Conservation (phyloP, 352 stramenopile genomes). For the Lagenidium giganteum region DNA sequence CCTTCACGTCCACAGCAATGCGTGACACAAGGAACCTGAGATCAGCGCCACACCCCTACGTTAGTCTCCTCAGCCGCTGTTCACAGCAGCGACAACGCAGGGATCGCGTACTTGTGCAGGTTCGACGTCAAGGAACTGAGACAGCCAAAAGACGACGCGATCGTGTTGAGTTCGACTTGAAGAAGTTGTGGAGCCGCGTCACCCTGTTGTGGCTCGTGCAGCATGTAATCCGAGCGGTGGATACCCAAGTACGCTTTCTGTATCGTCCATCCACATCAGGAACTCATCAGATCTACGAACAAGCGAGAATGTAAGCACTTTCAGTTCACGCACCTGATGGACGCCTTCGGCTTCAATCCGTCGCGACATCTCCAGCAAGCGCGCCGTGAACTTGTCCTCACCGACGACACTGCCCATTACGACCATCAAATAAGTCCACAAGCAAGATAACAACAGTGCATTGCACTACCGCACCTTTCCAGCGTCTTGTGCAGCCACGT, state of each 20-base stretch:
- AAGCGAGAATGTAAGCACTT: not conserved
- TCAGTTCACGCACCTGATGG: constrained; percentile 21
- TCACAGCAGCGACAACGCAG: constrained; percentile 6
- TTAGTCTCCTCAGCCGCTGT: not conserved
- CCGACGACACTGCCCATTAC: constrained; percentile 52
- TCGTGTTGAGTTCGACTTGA: constrained; percentile 99
- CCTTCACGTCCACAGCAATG: constrained; percentile 37
- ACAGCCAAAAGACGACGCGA: constrained; percentile 96
- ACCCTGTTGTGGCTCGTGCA: constrained; percentile 66
- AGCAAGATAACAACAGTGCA: not conserved
- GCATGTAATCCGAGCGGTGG: constrained; percentile 94
- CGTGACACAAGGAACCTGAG: constrained; percentile 48
- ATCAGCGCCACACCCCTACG: not conserved
- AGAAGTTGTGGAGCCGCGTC: constrained; percentile 67
- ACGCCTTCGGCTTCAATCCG: constrained; percentile 57
- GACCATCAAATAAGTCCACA: not conserved
- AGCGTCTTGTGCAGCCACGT: constrained; percentile 73
- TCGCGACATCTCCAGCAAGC: constrained; percentile 76
- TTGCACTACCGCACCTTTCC: constrained; percentile 24
- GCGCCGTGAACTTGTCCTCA: constrained; percentile 84
- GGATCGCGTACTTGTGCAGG: constrained; percentile 89
- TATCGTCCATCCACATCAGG: no score
- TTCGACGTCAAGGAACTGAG: constrained; percentile 90
- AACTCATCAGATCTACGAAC: not conserved
- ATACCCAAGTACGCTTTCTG: constrained; percentile 87